Base-by-base conservation (phyloP, 495 filamentous ascomycete genomes). In the Delitschia confertaspora region DNA sequence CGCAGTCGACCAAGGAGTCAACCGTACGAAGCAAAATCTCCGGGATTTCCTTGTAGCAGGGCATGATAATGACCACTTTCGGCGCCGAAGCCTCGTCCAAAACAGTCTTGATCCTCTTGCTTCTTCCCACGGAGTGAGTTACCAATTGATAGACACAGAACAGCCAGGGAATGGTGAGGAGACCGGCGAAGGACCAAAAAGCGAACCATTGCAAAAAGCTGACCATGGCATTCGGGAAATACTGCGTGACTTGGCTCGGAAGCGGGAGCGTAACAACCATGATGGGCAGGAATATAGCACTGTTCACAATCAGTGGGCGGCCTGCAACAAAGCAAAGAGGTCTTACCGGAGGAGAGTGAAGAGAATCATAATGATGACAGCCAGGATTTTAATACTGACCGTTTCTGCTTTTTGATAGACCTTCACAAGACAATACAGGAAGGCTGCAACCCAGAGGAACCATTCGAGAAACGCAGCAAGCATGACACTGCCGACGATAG, bases 31-130 rank as follows among this genome's bases (percentile, higher is more conserved):
- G 69, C 47, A 96, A 65, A n/a, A 93, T 69, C 0, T 81, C 81
- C 2, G 88, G 83, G 6, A 84, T 78, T 62, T 98, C 91, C 60
- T 93, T 93, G 66, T 94, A 96, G 54, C 87, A 91, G 2, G 91
- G 91, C 87, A 98, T 95, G 31, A 96, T 82, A 41, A 96, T 86
- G 30, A 96, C 88, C 5, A 93, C 86, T 62, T 96, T 98, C 0
- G 91, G 91, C 1, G 91, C 89, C 6, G 80, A 83, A 0, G 70
- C 65, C 53, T 94, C 86, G 59, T 95, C 85, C 35, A 96, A 66
- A 0, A 85, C 79, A 34, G 83, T 71, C 58, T 95, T 88, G 54
- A 95, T 83, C 24, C 79, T 74, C 53, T 84, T 85, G 19, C 69
- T 82, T 36, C 85, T 75, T 26, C 91, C 89, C 18, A 95, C 67